Evolutionary conservation across 257 asterid species (phyloP).

Genomic region (Perilla frutescens): DNA sequence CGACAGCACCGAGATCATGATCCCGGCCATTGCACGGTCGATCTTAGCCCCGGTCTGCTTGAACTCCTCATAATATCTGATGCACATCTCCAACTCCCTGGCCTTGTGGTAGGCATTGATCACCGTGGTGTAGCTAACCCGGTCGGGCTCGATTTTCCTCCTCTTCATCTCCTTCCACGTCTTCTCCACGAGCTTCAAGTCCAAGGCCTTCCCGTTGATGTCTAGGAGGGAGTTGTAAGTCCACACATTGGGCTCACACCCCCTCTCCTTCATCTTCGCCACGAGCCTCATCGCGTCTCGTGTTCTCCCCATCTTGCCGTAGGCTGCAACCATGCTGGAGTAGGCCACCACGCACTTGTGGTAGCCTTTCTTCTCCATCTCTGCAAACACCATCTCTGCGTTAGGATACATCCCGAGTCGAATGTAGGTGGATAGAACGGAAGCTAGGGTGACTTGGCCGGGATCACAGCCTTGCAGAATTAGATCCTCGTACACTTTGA

Average conservation of each 20-base stretch:
- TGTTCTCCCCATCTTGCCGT: constrained; percentile 67
- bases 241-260: constrained; percentile 90
- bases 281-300: constrained; percentile 75
- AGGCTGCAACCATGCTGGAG: constrained; percentile 78
- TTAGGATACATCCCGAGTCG: constrained; percentile 59
- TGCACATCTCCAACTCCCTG: constrained; percentile 59
- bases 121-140: constrained; percentile 78
- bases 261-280: constrained; percentile 81
- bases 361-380: constrained; percentile 74
- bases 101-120: constrained; percentile 72
- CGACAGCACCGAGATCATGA: constrained; percentile 82
- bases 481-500: constrained; percentile 63
- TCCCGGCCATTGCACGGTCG: constrained; percentile 84
- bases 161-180: constrained; percentile 88
- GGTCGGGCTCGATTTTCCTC: constrained; percentile 62
- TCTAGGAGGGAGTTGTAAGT: constrained; percentile 81
- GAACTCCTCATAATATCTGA: constrained; percentile 62
- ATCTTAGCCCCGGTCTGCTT: constrained; percentile 63
- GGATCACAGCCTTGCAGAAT: constrained; percentile 60
- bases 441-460: constrained; percentile 95
- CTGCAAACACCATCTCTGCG: constrained; percentile 65
- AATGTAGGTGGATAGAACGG: constrained; percentile 58
- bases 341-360: constrained; percentile 84
- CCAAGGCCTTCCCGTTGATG: constrained; percentile 65
- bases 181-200: constrained; percentile 66